phyloP scores from a whole-genome alignment of 345 rosid species.

The Lumnitzera racemosa region DNA sequence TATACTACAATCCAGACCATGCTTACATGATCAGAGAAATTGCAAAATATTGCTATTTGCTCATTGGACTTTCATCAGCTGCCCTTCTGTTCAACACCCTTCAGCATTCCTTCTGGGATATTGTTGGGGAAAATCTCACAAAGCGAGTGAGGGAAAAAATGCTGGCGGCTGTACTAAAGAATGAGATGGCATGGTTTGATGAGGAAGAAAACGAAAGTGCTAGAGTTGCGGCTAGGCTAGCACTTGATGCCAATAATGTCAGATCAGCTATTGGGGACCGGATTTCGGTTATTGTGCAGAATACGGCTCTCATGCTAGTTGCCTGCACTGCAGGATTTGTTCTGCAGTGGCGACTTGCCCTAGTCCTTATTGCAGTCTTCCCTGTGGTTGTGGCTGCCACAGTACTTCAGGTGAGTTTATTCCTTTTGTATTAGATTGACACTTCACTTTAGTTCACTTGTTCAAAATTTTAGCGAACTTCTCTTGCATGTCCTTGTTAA shows the following conservation, averaged over 20 bases:
- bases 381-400: slow-evolving; percentile 99
- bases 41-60: slow-evolving; percentile 76
- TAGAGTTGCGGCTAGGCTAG: slow-evolving; percentile 77
- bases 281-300: slow-evolving; percentile 92
- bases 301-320: slow-evolving; percentile 87
- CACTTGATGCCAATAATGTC: slow-evolving; percentile 96
- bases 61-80: slow-evolving; percentile 92
- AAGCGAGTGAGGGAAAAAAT: slow-evolving; percentile 94
- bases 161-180: slow-evolving; percentile 78
- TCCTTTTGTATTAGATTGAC: not conserved
- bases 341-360: slow-evolving; percentile 98
- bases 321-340: slow-evolving; percentile 98
- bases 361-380: slow-evolving; percentile 85
- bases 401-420: slow-evolving; percentile 74
- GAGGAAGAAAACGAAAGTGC: slow-evolving; percentile 97
- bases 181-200: slow-evolving; percentile 98
- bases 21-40: slow-evolving; percentile 83
- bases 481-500: not conserved
- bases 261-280: slow-evolving; percentile 98
- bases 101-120: slow-evolving; percentile 97
- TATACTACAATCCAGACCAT: slow-evolving; percentile 82
- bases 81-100: slow-evolving; percentile 88
- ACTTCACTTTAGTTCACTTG: not conserved
- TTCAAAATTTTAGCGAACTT: not conserved
- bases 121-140: slow-evolving; percentile 95